These are phyloP conservation scores for Solanum dulcamara DNA, from an alignment of 257 asterid species.

Conservation along the genomic window DNA sequence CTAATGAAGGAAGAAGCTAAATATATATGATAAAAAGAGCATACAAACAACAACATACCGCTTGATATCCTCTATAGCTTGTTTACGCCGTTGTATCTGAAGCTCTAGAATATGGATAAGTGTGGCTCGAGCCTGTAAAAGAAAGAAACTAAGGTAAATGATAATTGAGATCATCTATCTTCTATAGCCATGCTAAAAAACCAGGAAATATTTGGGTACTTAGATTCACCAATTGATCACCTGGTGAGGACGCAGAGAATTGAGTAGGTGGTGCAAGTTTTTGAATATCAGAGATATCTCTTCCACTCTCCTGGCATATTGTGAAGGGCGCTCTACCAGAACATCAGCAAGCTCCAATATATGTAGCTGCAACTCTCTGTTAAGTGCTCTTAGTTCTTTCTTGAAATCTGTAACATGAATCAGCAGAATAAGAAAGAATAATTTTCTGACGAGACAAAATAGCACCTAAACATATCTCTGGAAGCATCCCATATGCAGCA, in stretches of 20 bases:
- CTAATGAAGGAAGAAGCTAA: not conserved
- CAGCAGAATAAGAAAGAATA: not conserved
- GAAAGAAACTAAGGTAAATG: not conserved
- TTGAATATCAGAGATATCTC: conserved; percentile 84
- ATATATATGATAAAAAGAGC: not conserved
- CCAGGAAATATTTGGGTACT: not conserved
- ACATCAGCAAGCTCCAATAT: conserved; percentile 92
- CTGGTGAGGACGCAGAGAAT: conserved; percentile 96
- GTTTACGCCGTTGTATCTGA: conserved; percentile 84
- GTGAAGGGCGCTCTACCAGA: conserved; percentile 92
- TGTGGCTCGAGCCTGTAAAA: conserved; percentile 90
- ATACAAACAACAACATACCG: conserved; percentile 29
- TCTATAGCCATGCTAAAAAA: not conserved
- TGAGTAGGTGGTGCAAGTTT: conserved; percentile 90
- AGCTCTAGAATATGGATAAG: conserved; percentile 87
- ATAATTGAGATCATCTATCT: not conserved
- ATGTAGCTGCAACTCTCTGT: conserved; percentile 82
- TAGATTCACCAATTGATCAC: conserved; percentile 16
- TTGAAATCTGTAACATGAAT: conserved; percentile 44
- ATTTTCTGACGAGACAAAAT: not conserved
- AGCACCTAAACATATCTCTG: not conserved
- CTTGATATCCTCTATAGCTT: conserved; percentile 95
- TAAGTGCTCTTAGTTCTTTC: conserved; percentile 86
- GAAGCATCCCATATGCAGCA: not conserved
- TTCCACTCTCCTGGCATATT: conserved; percentile 93